Evolutionary conservation across 139 green algal genomes (phyloP).

Genomic region (Chlamydomonas sp.): DNA sequence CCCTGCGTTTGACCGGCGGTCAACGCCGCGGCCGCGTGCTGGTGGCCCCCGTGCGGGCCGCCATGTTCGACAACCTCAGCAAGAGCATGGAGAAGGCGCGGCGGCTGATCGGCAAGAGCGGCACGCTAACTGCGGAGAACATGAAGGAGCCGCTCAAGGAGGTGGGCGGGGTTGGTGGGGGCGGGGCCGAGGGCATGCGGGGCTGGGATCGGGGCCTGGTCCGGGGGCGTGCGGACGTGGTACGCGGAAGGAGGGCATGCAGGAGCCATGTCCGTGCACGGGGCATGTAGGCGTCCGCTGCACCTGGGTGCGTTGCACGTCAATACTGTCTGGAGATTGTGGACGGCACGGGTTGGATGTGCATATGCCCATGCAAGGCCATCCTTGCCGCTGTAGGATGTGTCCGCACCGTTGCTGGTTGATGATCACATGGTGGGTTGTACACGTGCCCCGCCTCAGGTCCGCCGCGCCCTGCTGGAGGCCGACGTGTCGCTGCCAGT

Average conservation of each 20-base stretch:
- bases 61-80: slow-evolving; percentile 93
- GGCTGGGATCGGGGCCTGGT: too few species aligned
- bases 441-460: slow-evolving; percentile 49
- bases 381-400: too few species aligned
- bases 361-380: too few species aligned
- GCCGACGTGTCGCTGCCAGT: slow-evolving; percentile 96
- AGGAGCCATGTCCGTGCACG: too few species aligned
- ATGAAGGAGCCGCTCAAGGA: slow-evolving; percentile 85
- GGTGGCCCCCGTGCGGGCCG: slow-evolving; percentile 24
- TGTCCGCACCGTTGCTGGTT: too few species aligned
- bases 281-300: too few species aligned
- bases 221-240: too few species aligned
- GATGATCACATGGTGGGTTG: too few species aligned
- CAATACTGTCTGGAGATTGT: too few species aligned
- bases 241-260: too few species aligned
- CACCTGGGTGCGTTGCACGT: too few species aligned
- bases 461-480: slow-evolving; percentile 95
- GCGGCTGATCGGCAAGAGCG: slow-evolving; percentile 78
- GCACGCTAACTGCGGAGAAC: slow-evolving; percentile 93
- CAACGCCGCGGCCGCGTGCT: not conserved
- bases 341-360: too few species aligned
- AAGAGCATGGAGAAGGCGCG: slow-evolving; percentile 81
- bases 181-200: not conserved
- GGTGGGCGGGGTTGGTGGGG: not conserved
- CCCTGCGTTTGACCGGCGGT: not conserved